These are phyloP conservation scores for Mrakia blollopis DNA, from an alignment of 768 basidiomycete genomes.

Conservation along the genomic window DNA sequence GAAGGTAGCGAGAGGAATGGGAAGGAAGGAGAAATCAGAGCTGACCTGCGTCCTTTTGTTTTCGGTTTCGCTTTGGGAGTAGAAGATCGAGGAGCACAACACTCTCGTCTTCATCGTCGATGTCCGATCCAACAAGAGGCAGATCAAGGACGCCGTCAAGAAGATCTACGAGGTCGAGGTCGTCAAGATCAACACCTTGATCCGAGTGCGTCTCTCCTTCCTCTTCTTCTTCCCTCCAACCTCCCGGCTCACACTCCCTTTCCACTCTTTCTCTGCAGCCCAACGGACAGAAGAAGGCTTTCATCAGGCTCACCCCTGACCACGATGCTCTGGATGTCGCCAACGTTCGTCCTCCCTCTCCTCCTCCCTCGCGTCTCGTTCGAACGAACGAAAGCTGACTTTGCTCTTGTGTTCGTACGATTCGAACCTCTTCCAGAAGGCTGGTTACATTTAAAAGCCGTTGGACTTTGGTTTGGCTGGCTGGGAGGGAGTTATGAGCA, in stretches of 20 bases:
- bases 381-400: neutral
- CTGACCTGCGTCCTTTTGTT: neutral
- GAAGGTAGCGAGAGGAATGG: too few species aligned
- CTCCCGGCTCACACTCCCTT: neutral
- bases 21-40: neutral
- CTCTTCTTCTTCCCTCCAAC: neutral
- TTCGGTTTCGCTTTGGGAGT: conserved; percentile 41
- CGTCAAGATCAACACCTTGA: conserved; percentile 95
- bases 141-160: conserved; percentile 99
- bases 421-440: conserved; percentile 22
- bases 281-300: conserved; percentile 99
- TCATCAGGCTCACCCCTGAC: conserved; percentile 90
- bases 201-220: conserved; percentile 59
- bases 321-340: conserved; percentile 95
- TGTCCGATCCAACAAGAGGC: conserved; percentile 90
- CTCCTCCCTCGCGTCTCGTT: neutral
- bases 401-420: neutral
- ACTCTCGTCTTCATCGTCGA: conserved; percentile 98
- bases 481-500: conserved; percentile 10
- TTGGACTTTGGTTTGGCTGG: neutral
- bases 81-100: conserved; percentile 99
- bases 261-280: conserved; percentile 50
- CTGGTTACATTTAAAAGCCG: conserved; percentile 33
- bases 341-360: conserved; percentile 49
- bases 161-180: conserved; percentile 97